Base-by-base conservation (phyloP, 306 rosid genomes). In the Cucumis hystrix region DNA sequence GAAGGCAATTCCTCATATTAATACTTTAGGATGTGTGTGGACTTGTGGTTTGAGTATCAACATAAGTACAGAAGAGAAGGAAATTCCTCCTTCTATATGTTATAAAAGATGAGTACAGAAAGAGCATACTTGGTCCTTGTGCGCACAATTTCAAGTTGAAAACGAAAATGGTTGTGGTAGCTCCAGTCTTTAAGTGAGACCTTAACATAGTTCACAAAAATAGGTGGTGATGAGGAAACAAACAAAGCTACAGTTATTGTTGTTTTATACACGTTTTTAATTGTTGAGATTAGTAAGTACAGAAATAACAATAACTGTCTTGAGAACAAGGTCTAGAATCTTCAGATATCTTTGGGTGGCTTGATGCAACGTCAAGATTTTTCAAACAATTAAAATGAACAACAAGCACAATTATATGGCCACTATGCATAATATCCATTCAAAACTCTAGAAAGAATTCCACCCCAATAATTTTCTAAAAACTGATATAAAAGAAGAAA, bases 401-500 rank as follows among this genome's bases (percentile, higher is more conserved):
- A 39, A n/a, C 74, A 65, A 65, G 51, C 51, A 39, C n/a, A 21
- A 4, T 8, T n/a, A 28, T 33, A 37, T 66, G 69, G 23, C 69
- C 12, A 63, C 1, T 41, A 30, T 30, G 33, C 45, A 64, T 3
- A 8, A 8, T 64, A 33, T 64, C 23, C 45, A 8, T 59, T 59
- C 65, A 59, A 11, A 21, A 58, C 10, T 58, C 18, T 62, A 30
- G 10, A 33, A 62, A 14, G 1, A 28, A 13, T 62, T 14, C 18
- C 16, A 25, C 14, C 71, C 51, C 52, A 4, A 16, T 66, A 72
- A 17, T 51, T 51, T 30, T 72, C 33, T 25, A 15, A 6, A 20
- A 20, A 52, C 45, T 3, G 2, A 57, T n/a, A 45, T 74, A 83
- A 83, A 80, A 74, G 60, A 63, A 74, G 78, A 63, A 77, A 55